phyloP scores from a whole-genome alignment of 768 basidiomycete genomes.

The Lentinula detonsa region DNA sequence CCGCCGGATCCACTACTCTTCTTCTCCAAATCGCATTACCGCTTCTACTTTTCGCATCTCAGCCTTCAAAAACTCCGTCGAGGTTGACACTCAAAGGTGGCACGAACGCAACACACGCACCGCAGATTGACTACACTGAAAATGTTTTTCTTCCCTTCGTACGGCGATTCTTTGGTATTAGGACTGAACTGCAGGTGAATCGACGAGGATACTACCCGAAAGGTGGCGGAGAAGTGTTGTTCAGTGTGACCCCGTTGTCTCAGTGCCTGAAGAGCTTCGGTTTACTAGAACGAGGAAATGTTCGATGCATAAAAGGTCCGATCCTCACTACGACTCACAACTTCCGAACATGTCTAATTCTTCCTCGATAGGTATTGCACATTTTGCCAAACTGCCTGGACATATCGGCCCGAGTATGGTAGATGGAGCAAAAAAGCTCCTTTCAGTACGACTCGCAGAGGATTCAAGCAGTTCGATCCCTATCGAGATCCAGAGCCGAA shows the following conservation, averaged over 20 bases:
- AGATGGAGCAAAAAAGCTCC: slow-evolving; percentile 39
- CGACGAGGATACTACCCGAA: slow-evolving; percentile 69
- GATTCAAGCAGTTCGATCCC: slow-evolving; percentile 14
- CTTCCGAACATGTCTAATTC: neutral
- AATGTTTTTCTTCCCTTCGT: slow-evolving; percentile 68
- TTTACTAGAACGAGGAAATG: slow-evolving; percentile 50
- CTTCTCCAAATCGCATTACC: slow-evolving; percentile 70
- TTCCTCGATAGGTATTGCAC: slow-evolving; percentile 30
- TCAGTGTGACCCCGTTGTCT: slow-evolving; percentile 36
- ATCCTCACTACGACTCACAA: too few relatives aligned
- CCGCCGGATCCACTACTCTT: slow-evolving; percentile 68
- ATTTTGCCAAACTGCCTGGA: slow-evolving; percentile 59
- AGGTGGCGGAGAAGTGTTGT: slow-evolving; percentile 60
- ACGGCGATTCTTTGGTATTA: slow-evolving; percentile 44
- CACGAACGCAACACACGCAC: slow-evolving; percentile 66
- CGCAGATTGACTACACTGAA: slow-evolving; percentile 70
- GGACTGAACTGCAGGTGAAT: slow-evolving; percentile 39
- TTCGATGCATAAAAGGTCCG: slow-evolving; percentile 42
- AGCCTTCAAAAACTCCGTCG: slow-evolving; percentile 24
- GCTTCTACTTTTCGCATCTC: slow-evolving; percentile 51
- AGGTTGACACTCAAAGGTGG: slow-evolving; percentile 58
- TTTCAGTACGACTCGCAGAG: slow-evolving; percentile 32
- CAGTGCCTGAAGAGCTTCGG: slow-evolving; percentile 32
- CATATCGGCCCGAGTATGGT: slow-evolving; percentile 52
- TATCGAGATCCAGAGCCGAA: slow-evolving; percentile 32